Base-by-base conservation (phyloP, 1,284 basidiomycete genomes). In the Psilocybe mexicana region DNA sequence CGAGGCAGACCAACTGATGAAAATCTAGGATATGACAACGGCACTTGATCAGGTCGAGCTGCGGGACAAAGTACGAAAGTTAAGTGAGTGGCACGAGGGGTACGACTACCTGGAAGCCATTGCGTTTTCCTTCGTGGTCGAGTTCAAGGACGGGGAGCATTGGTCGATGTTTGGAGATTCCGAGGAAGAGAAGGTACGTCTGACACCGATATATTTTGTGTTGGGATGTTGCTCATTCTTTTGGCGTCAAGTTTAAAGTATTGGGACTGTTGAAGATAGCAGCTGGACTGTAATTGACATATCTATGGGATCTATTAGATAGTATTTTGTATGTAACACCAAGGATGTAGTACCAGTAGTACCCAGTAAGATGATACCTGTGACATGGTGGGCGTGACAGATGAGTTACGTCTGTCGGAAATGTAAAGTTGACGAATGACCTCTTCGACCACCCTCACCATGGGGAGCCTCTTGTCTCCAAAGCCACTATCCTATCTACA, bases 101-200 rank as follows among this genome's bases (percentile, higher is more conserved):
- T 88, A 83, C 59, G 89, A 90, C 60, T 87, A 90, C 52, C 71
- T 91, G 25, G 80, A 86, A 67, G 80, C 87, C 2, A 85, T 91
- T 45, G 80, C 86, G 2, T 76, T 86, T 65, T 87, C 89, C 0
- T 90, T 91, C 70, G 87, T 82, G 1, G 71, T 91, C 24, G 84
- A 84, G 61, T 84, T 90, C 64, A 73, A 72, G 28, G 80, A 83
- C 60, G 78, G 70, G 18, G 72, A 71, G 24, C 69, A 74, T 12
- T 89, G 85, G 83, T 77, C 80, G 55, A 76, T 90, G 74, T 91
- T 80, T 61, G 78, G 85, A 1, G 89, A 91, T 68, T 79, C 79
- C 35, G 82, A 83, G 65, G 78, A 84, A 60, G 87, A 90, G 64
- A 91, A 91, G 81, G 88, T 84, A 59, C 49, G 64, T 36, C 7